Evolutionary conservation across 1,284 basidiomycete species (phyloP), one percentile per base, ranked within the genome.

Genomic region (Leccinum brunneo-olivaceum): DNA sequence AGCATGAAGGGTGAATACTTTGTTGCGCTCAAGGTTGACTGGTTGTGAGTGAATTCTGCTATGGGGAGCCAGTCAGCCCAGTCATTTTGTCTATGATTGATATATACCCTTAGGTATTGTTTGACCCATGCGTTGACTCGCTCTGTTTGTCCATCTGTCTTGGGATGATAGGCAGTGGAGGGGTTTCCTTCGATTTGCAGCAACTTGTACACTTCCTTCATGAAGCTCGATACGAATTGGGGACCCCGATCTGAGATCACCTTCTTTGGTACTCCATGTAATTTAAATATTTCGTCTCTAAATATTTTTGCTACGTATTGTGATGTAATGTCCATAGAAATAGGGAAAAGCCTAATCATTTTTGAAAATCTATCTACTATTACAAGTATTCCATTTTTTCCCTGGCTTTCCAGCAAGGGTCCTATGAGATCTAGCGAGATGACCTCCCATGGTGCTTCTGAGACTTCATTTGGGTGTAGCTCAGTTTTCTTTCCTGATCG

Each of bases 351-450:
- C 0, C 35, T 27, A 0, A 54, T 47, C 37, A 57, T 55, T 10
- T 56, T 71, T 0, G 57, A 64, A 8, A 70, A 57, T 0, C 50
- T 36, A 44, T 73, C 65, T 0, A 70, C 60, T 0, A 72, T 43
- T 0, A 66, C 63, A 1, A 71, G 41, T 24, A 76, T 64, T 0
- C 53, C 34, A 42, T 74, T 53, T 25, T 52, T 63, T 29, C 41
- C 41, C 14, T 42, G n/a, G 1, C 5, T n/a, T 16, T 30, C 29
- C 5, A 7, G 29, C 1, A 30, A 6, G 14, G 29, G 29, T 9
- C 25, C n/a, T 0, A 41, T 35, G 0, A 41, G 2, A 11, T 42
- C 41, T 1, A 42, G 2, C 0, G 8, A 28, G 2, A 42, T 42
- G 9, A 35, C 23, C 9, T 42, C 34, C 34, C 33, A 42, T 2